Percentiles rank a stretch among this genome's conserved stretches.
Evolutionary conservation across 1,139 yeast species (phyloP).

Genomic region (Chernovozyma sophiae-reginae): DNA sequence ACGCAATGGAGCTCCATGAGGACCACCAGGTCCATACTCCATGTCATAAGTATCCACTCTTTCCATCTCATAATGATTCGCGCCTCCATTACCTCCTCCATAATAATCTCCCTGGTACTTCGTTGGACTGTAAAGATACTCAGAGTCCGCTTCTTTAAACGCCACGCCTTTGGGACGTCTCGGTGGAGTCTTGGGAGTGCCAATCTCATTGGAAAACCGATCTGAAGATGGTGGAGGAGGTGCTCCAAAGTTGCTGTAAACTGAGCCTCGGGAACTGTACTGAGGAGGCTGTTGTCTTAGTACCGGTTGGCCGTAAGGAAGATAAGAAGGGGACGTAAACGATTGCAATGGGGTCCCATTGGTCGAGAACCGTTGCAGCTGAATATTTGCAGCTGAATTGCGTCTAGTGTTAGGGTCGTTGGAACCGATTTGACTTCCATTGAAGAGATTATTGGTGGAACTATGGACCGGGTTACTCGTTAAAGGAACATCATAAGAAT

Average conservation of each 20-base stretch:
- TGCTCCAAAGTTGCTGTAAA: background rate
- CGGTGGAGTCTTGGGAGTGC: background rate
- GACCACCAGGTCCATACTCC: constrained; percentile 11
- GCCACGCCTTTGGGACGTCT: constrained; percentile 26
- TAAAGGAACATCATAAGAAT: constrained; percentile 5
- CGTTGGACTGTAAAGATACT: constrained; percentile 31
- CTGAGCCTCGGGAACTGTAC: background rate
- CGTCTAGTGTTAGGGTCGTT: no score
- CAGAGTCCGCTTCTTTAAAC: constrained; percentile 33
- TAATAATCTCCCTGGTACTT: constrained; percentile 14
- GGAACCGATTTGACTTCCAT: no score
- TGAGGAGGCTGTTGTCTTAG: constrained; percentile 2
- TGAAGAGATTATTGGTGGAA: no score
- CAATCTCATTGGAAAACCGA: no score
- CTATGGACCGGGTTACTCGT: constrained; percentile 2
- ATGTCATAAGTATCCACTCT: constrained; percentile 19
- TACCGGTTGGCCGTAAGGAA: background rate
- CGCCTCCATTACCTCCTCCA: constrained; percentile 15
- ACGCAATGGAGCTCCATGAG: constrained; percentile 11
- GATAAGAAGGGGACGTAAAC: background rate
- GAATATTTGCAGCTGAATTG: no score
- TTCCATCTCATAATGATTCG: constrained; percentile 20
- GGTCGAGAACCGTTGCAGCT: background rate
- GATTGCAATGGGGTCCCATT: background rate
- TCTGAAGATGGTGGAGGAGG: no score